phyloP scores from a whole-genome alignment of 140 eudicot species.

The Senecio squalidus region DNA sequence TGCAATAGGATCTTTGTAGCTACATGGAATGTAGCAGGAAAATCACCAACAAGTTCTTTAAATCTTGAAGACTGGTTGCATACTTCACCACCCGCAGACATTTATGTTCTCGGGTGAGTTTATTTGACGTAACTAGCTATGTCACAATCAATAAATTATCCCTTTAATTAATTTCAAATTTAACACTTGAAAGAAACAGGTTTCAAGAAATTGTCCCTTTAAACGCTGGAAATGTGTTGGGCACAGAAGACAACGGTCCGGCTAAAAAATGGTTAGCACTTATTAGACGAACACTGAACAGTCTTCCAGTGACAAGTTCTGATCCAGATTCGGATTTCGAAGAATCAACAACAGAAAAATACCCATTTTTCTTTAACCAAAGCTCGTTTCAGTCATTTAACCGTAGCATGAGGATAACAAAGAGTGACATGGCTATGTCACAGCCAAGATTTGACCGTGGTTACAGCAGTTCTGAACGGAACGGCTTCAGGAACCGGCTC shows the following conservation, averaged over 20 bases:
- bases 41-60: conserved; percentile 72
- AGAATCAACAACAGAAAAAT: conserved; percentile 46
- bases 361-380: conserved; percentile 44
- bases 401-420: conserved; percentile 69
- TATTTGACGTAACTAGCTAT: no score
- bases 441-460: conserved; percentile 61
- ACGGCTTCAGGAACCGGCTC: conserved; percentile 36
- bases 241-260: conserved; percentile 88
- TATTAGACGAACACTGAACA: conserved; percentile 64
- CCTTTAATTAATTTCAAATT: background rate
- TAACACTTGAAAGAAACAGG: conserved; percentile 31
- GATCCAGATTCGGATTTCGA: conserved; percentile 72
- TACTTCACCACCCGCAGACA: conserved; percentile 90
- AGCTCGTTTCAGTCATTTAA: conserved; percentile 57
- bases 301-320: conserved; percentile 56
- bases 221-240: conserved; percentile 93
- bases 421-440: conserved; percentile 35
- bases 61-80: conserved; percentile 94
- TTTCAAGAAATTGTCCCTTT: conserved; percentile 95
- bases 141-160: background rate
- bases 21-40: conserved; percentile 99
- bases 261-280: conserved; percentile 84
- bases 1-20: conserved; percentile 73
- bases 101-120: conserved; percentile 92
- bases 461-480: conserved; percentile 64